Evolutionary conservation across 1,139 yeast genomes (phyloP).

Genomic region (Yamadazyma membranifaciens): DNA sequence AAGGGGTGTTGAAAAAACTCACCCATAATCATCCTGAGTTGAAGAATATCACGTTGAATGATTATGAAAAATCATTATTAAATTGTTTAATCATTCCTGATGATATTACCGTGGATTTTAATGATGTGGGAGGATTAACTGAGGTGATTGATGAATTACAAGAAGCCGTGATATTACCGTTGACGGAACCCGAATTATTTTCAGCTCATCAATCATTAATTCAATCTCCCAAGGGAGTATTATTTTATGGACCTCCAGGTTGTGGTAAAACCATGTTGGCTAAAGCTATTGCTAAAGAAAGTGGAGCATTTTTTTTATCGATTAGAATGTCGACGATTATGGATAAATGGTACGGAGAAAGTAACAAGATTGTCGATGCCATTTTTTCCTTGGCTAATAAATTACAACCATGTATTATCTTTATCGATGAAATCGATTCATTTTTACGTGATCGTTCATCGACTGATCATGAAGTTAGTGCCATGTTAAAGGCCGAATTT

Average conservation of each 20-base stretch:
- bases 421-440: constrained; percentile 95
- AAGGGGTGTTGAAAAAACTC: constrained; percentile 58
- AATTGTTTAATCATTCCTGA: constrained; percentile 81
- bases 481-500: constrained; percentile 92
- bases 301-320: constrained; percentile 89
- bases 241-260: constrained; percentile 95
- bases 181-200: constrained; percentile 70
- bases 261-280: constrained; percentile 98
- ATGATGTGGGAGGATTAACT: constrained; percentile 87
- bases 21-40: constrained; percentile 60
- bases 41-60: constrained; percentile 55
- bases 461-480: constrained; percentile 92
- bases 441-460: constrained; percentile 84
- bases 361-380: constrained; percentile 92
- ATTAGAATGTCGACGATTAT: constrained; percentile 91
- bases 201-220: constrained; percentile 61
- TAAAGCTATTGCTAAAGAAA: constrained; percentile 88
- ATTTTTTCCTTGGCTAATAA: constrained; percentile 87
- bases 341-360: constrained; percentile 99
- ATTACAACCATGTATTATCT: constrained; percentile 90
- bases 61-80: constrained; percentile 75
- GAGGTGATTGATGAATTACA: constrained; percentile 76
- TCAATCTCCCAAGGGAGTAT: constrained; percentile 92
- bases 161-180: constrained; percentile 85
- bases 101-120: constrained; percentile 72